These are phyloP conservation scores for Jimgerdemannia lactiflua DNA, from an alignment of 192 early-diverging fungal species.

Conservation along the genomic window DNA sequence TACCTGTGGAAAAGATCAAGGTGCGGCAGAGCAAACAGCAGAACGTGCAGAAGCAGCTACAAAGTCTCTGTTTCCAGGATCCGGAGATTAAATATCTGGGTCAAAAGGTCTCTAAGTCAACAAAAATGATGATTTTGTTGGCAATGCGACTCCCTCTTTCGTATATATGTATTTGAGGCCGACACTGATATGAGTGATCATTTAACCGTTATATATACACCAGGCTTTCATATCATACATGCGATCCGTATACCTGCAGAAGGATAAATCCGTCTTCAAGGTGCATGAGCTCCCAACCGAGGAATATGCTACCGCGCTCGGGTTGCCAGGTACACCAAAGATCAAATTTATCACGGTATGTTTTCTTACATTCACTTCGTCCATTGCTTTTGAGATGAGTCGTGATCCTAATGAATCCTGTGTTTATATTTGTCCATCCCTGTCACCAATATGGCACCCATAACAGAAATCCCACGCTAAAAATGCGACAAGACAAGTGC, in stretches of 20 bases:
- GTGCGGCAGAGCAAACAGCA: slow-evolving; percentile 81
- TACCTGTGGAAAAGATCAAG: slow-evolving; percentile 89
- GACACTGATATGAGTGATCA: not conserved
- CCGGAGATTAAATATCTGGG: slow-evolving; percentile 96
- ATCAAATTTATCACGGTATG: slow-evolving; percentile 85
- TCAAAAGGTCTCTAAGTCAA: slow-evolving; percentile 65
- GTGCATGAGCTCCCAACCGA: slow-evolving; percentile 85
- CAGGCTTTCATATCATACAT: slow-evolving; percentile 94
- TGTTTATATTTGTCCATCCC: not conserved
- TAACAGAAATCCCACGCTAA: slow-evolving; percentile 53
- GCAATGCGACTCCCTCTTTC: no score
- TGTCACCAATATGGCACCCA: not conserved
- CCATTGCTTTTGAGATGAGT: not conserved
- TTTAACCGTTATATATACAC: slow-evolving; percentile 2
- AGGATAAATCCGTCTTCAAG: slow-evolving; percentile 89
- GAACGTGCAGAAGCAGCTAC: slow-evolving; percentile 78
- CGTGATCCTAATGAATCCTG: not conserved
- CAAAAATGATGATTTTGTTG: not conserved
- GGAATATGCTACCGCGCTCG: slow-evolving; percentile 83
- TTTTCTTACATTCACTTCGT: not conserved
- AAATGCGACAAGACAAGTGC: slow-evolving; percentile 62
- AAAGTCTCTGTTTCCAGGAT: slow-evolving; percentile 88
- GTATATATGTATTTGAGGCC: not conserved
- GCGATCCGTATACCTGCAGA: slow-evolving; percentile 87
- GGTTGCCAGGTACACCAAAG: slow-evolving; percentile 93